phyloP scores from a whole-genome alignment of 345 rosid genomes.

The Ailanthus altissimus region DNA sequence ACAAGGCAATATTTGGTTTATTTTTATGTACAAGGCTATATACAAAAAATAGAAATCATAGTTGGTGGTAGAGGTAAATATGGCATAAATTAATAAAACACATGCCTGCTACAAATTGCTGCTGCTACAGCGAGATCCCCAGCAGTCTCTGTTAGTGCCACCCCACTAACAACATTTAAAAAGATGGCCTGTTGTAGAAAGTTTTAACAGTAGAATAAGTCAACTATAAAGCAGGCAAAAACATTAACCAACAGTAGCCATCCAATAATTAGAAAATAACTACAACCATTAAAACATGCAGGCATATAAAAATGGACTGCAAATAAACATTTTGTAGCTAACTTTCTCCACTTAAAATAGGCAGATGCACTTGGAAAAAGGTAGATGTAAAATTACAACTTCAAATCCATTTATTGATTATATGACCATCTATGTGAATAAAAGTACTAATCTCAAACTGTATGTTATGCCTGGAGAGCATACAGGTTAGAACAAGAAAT shows the following conservation, averaged over 20 bases:
- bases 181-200: conserved; percentile 56
- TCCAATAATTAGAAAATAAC: background rate
- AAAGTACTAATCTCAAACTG: background rate
- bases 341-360: background rate
- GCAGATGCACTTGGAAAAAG: background rate
- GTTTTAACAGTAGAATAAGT: background rate
- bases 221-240: background rate
- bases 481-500: background rate
- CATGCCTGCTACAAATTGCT: conserved; percentile 89
- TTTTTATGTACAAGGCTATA: background rate
- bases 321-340: background rate
- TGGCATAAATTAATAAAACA: background rate
- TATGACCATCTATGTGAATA: background rate
- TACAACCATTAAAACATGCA: background rate
- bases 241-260: background rate
- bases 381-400: background rate
- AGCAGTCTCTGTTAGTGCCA: conserved; percentile 75
- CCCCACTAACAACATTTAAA: conserved; percentile 81
- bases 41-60: background rate
- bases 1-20: too few relatives aligned
- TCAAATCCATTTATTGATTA: background rate
- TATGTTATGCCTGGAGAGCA: conserved; percentile 31
- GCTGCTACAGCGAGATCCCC: conserved; percentile 97
- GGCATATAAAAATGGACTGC: background rate
- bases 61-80: too few relatives aligned